Base-by-base conservation (phyloP, 768 basidiomycete genomes). In the Gelatoporia subvermispora region DNA sequence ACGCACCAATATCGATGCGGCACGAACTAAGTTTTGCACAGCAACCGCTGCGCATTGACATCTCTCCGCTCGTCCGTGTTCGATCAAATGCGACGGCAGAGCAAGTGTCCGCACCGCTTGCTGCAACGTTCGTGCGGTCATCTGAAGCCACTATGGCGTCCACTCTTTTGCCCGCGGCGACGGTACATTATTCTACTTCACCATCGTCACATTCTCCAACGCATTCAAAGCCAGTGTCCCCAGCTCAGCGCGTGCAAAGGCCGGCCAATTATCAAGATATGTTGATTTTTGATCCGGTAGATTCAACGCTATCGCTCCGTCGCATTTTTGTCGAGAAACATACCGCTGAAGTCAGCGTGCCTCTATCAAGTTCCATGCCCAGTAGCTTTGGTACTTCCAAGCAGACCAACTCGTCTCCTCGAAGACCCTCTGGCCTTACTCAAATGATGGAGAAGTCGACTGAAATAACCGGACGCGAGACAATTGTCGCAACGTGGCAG, bases 401-500 rank as follows among this genome's bases (percentile, higher is more conserved):
- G 35, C 67, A 71, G 5, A 43, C 67, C 28, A 62, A 66, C 41
- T 48, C 52, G 22, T 65, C 70, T 2, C 60, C 56, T 8, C 63
- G 52, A 25, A 53, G 45, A 15, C 65, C 63, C 4, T 72, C 73
- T 0, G 73, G 65, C 1, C 52, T 68, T 36, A 65, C 66, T 4
- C 60, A 61, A 48, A 65, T 69, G 63, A 62, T 68, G 45, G 69
- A 72, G 46, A 53, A 62, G 11, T 55, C 64, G 0, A 60, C 57
- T 18, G 71, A 72, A 22, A 54, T 75, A 39, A 58, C 63, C 2
- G 75, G 63, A 8, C 65, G 56, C 41, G 73, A 74, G 18, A 65
- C 52, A 17, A 64, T 65, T 3, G 71, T 88, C 17, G 84, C 84
- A 35, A 83, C 79, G 1, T 90, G 88, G 86, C 72, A 74, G 55